Conservation (phyloP, 2,329 filamentous ascomycete genomes). For the Ambrosiella xylebori region DNA sequence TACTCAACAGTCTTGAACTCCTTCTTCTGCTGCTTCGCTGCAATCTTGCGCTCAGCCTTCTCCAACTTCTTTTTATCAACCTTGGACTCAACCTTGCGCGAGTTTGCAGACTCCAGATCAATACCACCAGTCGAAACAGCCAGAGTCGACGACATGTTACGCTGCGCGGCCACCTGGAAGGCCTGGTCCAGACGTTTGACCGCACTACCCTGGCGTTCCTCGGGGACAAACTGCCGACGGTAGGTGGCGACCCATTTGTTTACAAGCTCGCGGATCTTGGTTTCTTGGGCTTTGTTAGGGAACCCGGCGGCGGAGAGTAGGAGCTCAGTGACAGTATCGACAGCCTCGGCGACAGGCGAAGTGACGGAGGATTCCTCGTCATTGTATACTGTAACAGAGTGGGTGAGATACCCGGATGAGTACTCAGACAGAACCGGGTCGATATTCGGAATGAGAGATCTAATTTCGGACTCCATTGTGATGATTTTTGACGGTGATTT, state of each 20-base stretch:
- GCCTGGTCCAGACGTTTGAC: slow-evolving; percentile 83
- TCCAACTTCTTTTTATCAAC: slow-evolving; percentile 98
- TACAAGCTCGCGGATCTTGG: slow-evolving; percentile 66
- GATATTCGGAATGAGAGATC: slow-evolving; percentile 66
- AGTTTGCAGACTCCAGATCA: slow-evolving; percentile 84
- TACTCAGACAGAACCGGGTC: slow-evolving; percentile 84
- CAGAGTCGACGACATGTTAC: slow-evolving; percentile 90
- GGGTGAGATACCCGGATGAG: slow-evolving; percentile 81
- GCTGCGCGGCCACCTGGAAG: slow-evolving; percentile 81
- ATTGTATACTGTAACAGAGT: slow-evolving; percentile 73
- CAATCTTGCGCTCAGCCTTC: slow-evolving; percentile 94
- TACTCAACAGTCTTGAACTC: slow-evolving; percentile 97
- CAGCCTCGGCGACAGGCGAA: slow-evolving; percentile 71
- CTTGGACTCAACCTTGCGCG: slow-evolving; percentile 87
- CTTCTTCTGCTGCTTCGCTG: slow-evolving; percentile 97
- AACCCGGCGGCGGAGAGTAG: slow-evolving; percentile 87
- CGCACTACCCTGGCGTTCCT: slow-evolving; percentile 54
- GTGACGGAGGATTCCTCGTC: slow-evolving; percentile 53
- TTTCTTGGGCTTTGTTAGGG: slow-evolving; percentile 51
- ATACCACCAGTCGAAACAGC: slow-evolving; percentile 71
- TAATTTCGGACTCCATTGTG: slow-evolving; percentile 73
- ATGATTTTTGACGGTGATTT: not conserved
- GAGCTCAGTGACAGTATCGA: slow-evolving; percentile 67
- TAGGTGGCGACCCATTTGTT: slow-evolving; percentile 78
- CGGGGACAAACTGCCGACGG: slow-evolving; percentile 53